phyloP scores from a whole-genome alignment of 2,329 filamentous ascomycete species.

The Fusarium verrucosum region DNA sequence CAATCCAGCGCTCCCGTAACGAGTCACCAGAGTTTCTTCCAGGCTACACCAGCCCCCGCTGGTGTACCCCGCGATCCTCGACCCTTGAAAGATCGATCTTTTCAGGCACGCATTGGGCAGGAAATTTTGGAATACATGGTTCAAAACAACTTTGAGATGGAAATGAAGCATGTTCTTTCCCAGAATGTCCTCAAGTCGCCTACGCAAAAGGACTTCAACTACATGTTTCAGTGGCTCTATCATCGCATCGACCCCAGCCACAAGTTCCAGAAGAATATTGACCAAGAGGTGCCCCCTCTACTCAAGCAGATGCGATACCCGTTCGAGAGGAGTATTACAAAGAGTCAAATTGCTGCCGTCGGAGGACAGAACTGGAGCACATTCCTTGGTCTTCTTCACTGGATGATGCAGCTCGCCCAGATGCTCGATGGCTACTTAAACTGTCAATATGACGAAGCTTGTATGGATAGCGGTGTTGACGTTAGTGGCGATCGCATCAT shows the following conservation, averaged over 20 bases:
- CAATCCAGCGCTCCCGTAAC: conserved; percentile 73
- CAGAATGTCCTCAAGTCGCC: conserved; percentile 92
- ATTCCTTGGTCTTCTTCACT: conserved; percentile 92
- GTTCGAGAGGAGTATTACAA: conserved; percentile 94
- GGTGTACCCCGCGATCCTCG: conserved; percentile 88
- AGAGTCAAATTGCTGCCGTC: conserved; percentile 93
- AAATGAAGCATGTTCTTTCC: conserved; percentile 94
- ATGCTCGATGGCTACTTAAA: conserved; percentile 87
- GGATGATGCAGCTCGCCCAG: conserved; percentile 98
- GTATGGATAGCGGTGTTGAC: conserved; percentile 86
- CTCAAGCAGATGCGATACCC: conserved; percentile 94
- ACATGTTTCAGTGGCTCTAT: conserved; percentile 98
- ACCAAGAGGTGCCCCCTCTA: conserved; percentile 91
- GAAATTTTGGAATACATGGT: conserved; percentile 92
- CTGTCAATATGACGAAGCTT: conserved; percentile 89
- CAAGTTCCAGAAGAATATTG: conserved; percentile 91
- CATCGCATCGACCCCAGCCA: conserved; percentile 94
- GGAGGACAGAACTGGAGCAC: conserved; percentile 97
- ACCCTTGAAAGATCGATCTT: conserved; percentile 81
- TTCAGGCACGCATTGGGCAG: conserved; percentile 83
- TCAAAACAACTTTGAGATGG: conserved; percentile 95
- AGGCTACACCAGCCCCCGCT: conserved; percentile 81
- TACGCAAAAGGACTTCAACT: conserved; percentile 97
- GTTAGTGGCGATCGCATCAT: conserved; percentile 91
- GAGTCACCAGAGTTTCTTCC: conserved; percentile 92